These are phyloP conservation scores for Pseudodiploospora longispora DNA, from an alignment of 2,329 filamentous ascomycete genomes.

Conservation along the genomic window DNA sequence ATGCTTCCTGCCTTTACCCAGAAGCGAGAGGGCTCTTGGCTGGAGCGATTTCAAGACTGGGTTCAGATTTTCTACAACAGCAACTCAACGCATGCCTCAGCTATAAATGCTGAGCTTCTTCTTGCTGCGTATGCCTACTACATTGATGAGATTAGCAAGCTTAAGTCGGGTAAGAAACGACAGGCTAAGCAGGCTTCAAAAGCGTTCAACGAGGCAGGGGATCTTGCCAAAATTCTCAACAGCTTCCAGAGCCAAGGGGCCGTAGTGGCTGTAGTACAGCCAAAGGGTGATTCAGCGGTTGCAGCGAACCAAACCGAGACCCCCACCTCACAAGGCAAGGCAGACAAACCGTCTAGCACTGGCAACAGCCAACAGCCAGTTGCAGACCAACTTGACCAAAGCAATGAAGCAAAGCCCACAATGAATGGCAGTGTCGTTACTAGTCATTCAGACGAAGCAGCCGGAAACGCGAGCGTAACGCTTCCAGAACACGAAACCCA, in stretches of 20 bases:
- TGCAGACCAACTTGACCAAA: no score
- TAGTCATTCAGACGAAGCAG: neutral
- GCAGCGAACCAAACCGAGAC: no score
- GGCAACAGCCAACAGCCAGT: no score
- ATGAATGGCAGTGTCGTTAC: neutral
- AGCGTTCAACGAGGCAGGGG: slow-evolving; percentile 17
- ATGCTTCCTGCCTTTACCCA: slow-evolving; percentile 19
- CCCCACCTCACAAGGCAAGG: no score
- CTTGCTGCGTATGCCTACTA: slow-evolving; percentile 22
- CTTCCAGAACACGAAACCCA: no score
- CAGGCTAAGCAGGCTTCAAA: slow-evolving; percentile 22
- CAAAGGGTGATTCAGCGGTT: no score
- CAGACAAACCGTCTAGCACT: no score
- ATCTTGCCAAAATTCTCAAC: slow-evolving; percentile 10
- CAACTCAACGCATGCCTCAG: slow-evolving; percentile 16
- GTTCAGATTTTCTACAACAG: slow-evolving; percentile 19
- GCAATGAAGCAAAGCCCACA: no score
- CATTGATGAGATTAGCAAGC: slow-evolving; percentile 20
- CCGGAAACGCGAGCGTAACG: no score
- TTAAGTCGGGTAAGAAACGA: slow-evolving; percentile 24
- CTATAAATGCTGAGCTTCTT: slow-evolving; percentile 17
- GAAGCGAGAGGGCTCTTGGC: slow-evolving; percentile 24
- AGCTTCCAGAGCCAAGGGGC: neutral
- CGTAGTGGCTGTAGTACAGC: no score
- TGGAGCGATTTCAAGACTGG: slow-evolving; percentile 28